These are phyloP conservation scores for Botrytis galanthina DNA, from an alignment of 2,329 filamentous ascomycete genomes.

Conservation along the genomic window DNA sequence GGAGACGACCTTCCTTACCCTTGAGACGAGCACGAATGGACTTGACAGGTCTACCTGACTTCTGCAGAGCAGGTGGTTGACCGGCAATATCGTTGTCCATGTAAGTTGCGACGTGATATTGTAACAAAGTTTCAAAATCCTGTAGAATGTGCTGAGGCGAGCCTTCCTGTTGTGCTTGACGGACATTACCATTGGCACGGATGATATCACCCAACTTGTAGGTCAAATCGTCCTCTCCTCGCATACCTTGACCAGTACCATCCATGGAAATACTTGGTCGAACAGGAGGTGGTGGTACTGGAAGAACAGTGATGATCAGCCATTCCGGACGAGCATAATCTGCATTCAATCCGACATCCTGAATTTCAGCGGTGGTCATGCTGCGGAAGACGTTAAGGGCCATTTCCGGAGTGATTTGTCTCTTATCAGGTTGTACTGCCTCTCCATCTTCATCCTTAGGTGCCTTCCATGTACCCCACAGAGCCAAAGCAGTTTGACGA, in stretches of 20 bases:
- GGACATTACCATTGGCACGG: constrained; percentile 92
- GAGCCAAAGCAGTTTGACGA: constrained; percentile 79
- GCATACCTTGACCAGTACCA: constrained; percentile 84
- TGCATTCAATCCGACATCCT: constrained; percentile 85
- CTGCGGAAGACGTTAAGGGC: constrained; percentile 83
- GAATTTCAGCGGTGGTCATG: constrained; percentile 77
- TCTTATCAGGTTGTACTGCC: constrained; percentile 71
- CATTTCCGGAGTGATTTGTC: constrained; percentile 76
- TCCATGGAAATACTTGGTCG: constrained; percentile 97
- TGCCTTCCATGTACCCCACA: constrained; percentile 72
- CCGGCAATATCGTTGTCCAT: constrained; percentile 99
- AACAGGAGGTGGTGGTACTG: constrained; percentile 92
- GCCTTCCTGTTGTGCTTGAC: constrained; percentile 85
- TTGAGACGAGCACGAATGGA: constrained; percentile 95
- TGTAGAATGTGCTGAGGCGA: constrained; percentile 86
- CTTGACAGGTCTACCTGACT: constrained; percentile 94
- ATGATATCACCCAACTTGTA: constrained; percentile 99
- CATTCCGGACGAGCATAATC: constrained; percentile 96
- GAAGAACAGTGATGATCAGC: constrained; percentile 95
- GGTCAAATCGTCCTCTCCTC: constrained; percentile 97
- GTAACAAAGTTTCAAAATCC: constrained; percentile 87
- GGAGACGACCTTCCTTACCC: constrained; percentile 96
- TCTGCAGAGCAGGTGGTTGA: constrained; percentile 90
- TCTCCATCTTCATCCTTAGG: constrained; percentile 72
- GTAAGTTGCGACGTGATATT: constrained; percentile 98